Base-by-base conservation (phyloP, 1,284 basidiomycete genomes). In the Tylopilus sp. region DNA sequence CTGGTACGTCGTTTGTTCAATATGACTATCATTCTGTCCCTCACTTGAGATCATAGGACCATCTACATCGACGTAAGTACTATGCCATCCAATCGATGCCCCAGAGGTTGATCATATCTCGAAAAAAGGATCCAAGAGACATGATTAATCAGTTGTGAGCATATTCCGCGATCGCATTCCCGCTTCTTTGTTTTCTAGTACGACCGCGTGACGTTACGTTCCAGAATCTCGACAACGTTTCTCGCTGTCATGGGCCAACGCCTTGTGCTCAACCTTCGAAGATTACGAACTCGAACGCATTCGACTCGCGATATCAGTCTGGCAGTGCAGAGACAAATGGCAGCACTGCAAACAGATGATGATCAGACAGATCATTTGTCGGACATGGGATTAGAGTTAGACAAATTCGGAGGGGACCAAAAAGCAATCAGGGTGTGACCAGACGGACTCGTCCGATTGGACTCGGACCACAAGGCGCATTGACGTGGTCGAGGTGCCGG, bases 231-330 rank as follows among this genome's bases (percentile, higher is more conserved):
- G 17, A 43, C 39, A 10, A 48, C 66, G 1, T 2, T 66, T 19
- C 31, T 66, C 22, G 36, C 52, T 1, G 14, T 54, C 31, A 20
- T 60, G 10, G 66, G 63, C 7, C 66, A 67, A 28, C 64, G 60
- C 7, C 51, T 67, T 40, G 53, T 67, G 9, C 54, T 67, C 41
- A 68, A 65, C 43, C 60, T 68, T 11, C 53, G 64, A 17, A 13
- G 17, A 15, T n/a, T 49, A 5, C 48, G 40, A 10, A 4, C 14
- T 5, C 48, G 40, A 10, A 4, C 14, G 15, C 48, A 1, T 0
- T 17, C 15, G 0, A 24, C 43, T 14, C 19, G 28, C 20, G 43
- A 61, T 10, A 0, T 62, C 24, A 54, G 54, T n/a, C 48, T 15
- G 2, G 51, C 53, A 9, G 19, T 63, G n/a, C 33, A 40, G n/a